phyloP scores from a whole-genome alignment of 73 alveolate species.

The Paramecium biaurelia region DNA sequence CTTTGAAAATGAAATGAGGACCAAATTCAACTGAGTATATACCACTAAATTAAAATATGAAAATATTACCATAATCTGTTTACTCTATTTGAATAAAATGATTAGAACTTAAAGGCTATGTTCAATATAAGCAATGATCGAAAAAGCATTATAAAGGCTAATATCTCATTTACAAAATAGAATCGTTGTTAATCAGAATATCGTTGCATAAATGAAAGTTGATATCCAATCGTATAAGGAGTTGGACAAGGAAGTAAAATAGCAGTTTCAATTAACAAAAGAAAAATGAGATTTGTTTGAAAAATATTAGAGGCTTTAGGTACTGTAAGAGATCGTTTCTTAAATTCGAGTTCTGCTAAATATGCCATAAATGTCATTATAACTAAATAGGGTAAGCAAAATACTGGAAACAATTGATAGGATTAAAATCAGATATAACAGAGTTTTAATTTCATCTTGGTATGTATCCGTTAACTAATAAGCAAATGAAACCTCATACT shows the following conservation, averaged over 20 bases:
- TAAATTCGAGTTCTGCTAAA: not conserved
- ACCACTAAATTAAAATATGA: not conserved
- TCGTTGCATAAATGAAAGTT: not conserved
- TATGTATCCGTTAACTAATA: not conserved
- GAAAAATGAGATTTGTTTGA: not conserved
- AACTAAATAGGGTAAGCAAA: not conserved
- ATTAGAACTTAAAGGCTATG: not conserved
- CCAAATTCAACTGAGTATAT: constrained; percentile 15
- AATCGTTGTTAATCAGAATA: not conserved
- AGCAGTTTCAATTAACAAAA: not conserved
- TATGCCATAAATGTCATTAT: not conserved
- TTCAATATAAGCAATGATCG: not conserved
- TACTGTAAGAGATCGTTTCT: not conserved
- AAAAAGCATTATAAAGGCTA: not conserved
- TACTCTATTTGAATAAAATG: not conserved
- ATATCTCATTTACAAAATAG: not conserved
- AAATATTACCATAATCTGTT: not conserved
- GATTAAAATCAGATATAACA: not conserved
- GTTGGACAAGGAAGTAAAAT: not conserved
- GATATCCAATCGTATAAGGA: not conserved
- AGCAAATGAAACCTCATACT: constrained; percentile 23
- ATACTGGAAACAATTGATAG: not conserved
- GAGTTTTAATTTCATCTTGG: not conserved
- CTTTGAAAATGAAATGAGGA: constrained; percentile 12
- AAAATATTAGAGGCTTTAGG: not conserved